phyloP scores from a whole-genome alignment of 768 basidiomycete genomes.

The Mycena metata region DNA sequence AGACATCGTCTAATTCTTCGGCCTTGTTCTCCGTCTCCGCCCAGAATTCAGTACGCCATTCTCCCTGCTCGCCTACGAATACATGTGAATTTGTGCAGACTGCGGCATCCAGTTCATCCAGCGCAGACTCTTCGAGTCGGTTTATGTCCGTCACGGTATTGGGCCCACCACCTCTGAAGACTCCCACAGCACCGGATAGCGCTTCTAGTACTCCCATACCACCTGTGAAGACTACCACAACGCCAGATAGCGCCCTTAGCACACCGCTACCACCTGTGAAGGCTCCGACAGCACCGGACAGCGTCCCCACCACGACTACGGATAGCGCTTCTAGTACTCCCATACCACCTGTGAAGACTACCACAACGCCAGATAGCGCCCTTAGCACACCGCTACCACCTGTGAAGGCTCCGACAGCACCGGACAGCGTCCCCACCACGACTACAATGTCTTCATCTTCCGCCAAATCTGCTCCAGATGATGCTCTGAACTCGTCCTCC shows the following conservation, averaged over 20 bases:
- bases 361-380: no score
- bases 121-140: slow-evolving; percentile 9
- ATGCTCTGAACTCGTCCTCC: neutral
- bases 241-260: neutral
- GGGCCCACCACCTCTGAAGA: neutral
- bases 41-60: slow-evolving; percentile 5
- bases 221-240: neutral
- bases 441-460: neutral
- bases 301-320: neutral
- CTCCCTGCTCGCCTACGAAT: neutral
- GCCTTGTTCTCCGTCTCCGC: neutral
- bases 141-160: slow-evolving; percentile 14
- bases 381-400: neutral
- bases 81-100: slow-evolving; percentile 8
- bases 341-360: neutral
- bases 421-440: neutral
- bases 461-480: no score
- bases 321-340: neutral
- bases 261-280: neutral
- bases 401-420: neutral
- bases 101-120: neutral
- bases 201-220: neutral
- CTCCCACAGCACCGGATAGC: slow-evolving; percentile 5
- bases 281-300: neutral
- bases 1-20: slow-evolving; percentile 17